Percentiles rank a stretch among this genome's conserved stretches.
Evolutionary conservation across 257 asterid species (phyloP).

Genomic region (Handroanthus guayacan): DNA sequence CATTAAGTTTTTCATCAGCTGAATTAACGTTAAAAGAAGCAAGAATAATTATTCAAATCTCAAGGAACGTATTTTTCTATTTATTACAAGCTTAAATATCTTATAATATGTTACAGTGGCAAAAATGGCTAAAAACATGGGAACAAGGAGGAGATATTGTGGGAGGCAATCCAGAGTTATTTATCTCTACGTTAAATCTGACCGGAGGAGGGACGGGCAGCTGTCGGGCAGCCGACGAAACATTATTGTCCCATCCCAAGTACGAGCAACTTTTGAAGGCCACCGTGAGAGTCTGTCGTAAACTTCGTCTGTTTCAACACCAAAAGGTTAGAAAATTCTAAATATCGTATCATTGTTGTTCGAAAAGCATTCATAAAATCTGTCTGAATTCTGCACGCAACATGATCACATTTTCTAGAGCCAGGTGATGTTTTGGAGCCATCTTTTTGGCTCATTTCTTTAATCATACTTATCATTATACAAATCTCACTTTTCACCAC

Average conservation of each 20-base stretch:
- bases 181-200: constrained; percentile 55
- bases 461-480: neutral
- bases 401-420: neutral
- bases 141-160: constrained; percentile 32
- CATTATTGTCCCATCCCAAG: constrained; percentile 45
- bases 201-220: constrained; percentile 34
- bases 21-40: too few species aligned
- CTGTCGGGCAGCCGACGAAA: constrained; percentile 35
- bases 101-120: constrained; percentile 62
- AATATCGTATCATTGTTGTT: neutral
- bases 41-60: too few species aligned
- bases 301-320: constrained; percentile 47
- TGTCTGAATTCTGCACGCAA: neutral
- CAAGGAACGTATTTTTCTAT: too few species aligned
- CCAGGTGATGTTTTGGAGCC: constrained; percentile 8
- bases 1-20: too few species aligned
- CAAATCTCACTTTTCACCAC: neutral
- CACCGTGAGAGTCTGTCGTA: constrained; percentile 48
- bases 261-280: constrained; percentile 52
- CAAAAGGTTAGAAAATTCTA: constrained; percentile 46
- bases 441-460: constrained; percentile 8
- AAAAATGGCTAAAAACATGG: constrained; percentile 61
- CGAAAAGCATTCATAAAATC: neutral
- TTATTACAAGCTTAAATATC: too few species aligned
- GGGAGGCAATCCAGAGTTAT: constrained; percentile 59